Percentiles rank a stretch among this genome's conserved stretches.
Conservation (phyloP, 306 rosid species). For the Vigna nakashimae region DNA sequence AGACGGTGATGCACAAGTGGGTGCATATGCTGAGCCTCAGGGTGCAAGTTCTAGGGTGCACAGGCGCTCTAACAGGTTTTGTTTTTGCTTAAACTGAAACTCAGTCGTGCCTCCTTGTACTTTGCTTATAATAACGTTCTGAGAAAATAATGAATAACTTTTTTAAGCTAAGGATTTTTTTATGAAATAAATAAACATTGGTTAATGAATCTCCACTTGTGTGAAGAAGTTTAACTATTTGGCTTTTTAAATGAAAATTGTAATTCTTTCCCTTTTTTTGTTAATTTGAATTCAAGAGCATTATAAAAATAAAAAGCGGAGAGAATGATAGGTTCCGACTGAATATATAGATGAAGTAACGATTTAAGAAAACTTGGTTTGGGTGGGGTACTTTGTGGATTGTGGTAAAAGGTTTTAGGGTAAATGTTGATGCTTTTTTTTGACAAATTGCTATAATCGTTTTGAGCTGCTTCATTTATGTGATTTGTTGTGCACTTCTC, state of each 20-base stretch:
- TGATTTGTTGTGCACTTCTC: background rate
- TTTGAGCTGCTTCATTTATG: background rate
- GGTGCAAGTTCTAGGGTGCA: background rate
- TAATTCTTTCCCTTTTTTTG: background rate
- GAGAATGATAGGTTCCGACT: background rate
- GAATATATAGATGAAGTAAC: background rate
- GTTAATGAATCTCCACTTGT: background rate
- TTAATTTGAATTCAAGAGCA: slow-evolving; percentile 1
- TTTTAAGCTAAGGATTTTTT: background rate
- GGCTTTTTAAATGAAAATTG: slow-evolving; percentile 13
- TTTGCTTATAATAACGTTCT: background rate
- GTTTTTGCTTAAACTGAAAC: background rate
- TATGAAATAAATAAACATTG: background rate
- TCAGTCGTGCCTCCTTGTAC: background rate
- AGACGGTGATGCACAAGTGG: background rate
- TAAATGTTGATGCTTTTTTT: background rate
- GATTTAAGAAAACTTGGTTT: background rate
- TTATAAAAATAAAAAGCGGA: background rate
- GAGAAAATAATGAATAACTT: background rate
- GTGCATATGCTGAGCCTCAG: background rate
- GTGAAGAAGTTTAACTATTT: background rate
- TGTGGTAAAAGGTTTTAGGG: background rate
- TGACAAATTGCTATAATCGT: background rate
- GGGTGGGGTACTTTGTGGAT: background rate
- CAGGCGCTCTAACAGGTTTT: slow-evolving; percentile 17